These are phyloP conservation scores for Pseudopediastrum boryanum DNA, from an alignment of 139 green algal species.

Conservation along the genomic window DNA sequence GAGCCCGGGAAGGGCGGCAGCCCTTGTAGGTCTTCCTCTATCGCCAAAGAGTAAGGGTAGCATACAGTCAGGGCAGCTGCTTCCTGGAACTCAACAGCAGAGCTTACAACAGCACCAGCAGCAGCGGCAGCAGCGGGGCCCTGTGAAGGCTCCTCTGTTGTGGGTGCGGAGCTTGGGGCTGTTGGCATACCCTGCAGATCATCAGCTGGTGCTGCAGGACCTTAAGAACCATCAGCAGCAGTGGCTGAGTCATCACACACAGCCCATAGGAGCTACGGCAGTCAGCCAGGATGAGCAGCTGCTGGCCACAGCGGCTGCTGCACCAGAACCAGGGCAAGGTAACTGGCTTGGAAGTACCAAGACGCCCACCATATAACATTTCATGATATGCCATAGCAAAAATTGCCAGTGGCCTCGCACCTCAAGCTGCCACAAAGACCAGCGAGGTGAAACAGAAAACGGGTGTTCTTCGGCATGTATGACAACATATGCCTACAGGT, in stretches of 20 bases:
- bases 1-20: neutral
- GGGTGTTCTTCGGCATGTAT: too few species aligned
- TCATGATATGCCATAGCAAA: too few species aligned
- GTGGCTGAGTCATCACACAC: conserved; percentile 34
- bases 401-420: too few species aligned
- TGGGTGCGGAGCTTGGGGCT: conserved; percentile 31
- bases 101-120: conserved; percentile 17
- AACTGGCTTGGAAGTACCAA: too few species aligned
- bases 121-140: conserved; percentile 14
- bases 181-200: conserved; percentile 39
- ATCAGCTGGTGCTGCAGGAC: conserved; percentile 46
- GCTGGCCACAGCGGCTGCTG: conserved; percentile 22
- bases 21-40: neutral
- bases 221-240: conserved; percentile 29
- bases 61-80: neutral
- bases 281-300: conserved; percentile 31
- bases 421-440: too few species aligned
- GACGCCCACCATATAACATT: too few species aligned
- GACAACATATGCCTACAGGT: too few species aligned
- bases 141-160: neutral
- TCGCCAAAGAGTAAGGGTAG: neutral
- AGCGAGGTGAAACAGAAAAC: too few species aligned
- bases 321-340: neutral
- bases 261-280: conserved; percentile 22
- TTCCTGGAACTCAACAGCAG: neutral